Evolutionary conservation across 257 asterid species (phyloP), one percentile per base, ranked within the genome.

Genomic region (Cinchona pubescens): DNA sequence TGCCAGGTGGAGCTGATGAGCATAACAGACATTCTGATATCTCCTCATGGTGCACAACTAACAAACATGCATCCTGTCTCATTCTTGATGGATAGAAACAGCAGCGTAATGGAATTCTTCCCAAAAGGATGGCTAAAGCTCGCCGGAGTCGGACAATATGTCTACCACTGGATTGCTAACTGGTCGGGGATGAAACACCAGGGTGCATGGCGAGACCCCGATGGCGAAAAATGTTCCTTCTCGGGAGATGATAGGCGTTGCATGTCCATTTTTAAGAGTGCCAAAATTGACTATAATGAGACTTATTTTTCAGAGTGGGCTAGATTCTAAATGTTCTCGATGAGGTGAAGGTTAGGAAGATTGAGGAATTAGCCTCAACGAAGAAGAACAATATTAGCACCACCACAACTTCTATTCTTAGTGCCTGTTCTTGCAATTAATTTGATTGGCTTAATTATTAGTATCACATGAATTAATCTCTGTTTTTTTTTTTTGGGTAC

Each of bases 21-120:
- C 67, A 59, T 30, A 46, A 88, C 96, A 3, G 94, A 90, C 76
- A 78, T 92, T 38, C 66, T 90, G 71, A 83, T 88, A 42, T 90
- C 96, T 35, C 94, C 96, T 46, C 96, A 90, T 64, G 96, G 95
- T 9, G 96, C 97, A 9, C 97, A 92, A 71, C 42, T 92, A 70
- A 88, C 88, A 4, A 90, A 90, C 88, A 83, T 90, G 94, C n/a
- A n/a, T n/a, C n/a, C n/a, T n/a, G n/a, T n/a, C n/a, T n/a, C n/a
- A n/a, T 82, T 90, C 71, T 63, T 89, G 51, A 89, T 90, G 96
- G 90, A 92, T 37, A 79, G 86, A 80, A 90, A 86, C 81, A 83
- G 94, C 76, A 89, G 94, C 67, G 87, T 91, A 18, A 81, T 89
- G 87, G 96, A 91, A 71, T 75, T 91, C 43, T 91, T 91, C 51